Evolutionary conservation across 164 flowering plant genomes (phyloP).

Genomic region (Tinospora cordifolia): DNA sequence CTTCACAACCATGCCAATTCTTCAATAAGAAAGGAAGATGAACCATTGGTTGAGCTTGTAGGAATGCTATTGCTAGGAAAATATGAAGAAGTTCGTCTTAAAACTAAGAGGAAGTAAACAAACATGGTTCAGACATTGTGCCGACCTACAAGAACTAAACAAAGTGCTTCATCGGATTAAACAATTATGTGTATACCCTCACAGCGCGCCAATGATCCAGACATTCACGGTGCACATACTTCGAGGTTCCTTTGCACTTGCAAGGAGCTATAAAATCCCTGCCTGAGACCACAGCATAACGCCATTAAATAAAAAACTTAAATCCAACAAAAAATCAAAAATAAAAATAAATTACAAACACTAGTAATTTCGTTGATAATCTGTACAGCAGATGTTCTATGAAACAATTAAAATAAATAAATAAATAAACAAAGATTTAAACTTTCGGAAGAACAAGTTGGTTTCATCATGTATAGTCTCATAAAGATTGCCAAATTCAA

Average conservation of each 20-base stretch:
- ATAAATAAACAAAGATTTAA: not conserved
- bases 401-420: too few relatives aligned
- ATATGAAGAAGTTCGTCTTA: not conserved
- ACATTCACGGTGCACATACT: slow-evolving; percentile 91
- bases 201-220: slow-evolving; percentile 96
- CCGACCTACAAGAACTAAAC: not conserved
- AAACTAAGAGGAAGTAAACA: not conserved
- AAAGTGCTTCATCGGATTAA: not conserved
- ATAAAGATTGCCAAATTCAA: too few relatives aligned
- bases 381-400: too few relatives aligned
- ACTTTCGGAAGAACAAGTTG: not conserved
- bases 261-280: slow-evolving; percentile 97
- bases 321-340: not conserved
- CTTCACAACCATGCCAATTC: not conserved
- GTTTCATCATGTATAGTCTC: too few relatives aligned
- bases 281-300: slow-evolving; percentile 36
- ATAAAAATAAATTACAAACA: not conserved
- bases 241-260: slow-evolving; percentile 93
- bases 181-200: slow-evolving; percentile 34
- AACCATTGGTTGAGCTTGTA: not conserved
- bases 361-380: not conserved
- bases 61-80: not conserved
- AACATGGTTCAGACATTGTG: not conserved
- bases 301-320: not conserved
- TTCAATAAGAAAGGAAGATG: not conserved